Base-by-base conservation (phyloP, 345 rosid species). In the Brassica cretica region DNA sequence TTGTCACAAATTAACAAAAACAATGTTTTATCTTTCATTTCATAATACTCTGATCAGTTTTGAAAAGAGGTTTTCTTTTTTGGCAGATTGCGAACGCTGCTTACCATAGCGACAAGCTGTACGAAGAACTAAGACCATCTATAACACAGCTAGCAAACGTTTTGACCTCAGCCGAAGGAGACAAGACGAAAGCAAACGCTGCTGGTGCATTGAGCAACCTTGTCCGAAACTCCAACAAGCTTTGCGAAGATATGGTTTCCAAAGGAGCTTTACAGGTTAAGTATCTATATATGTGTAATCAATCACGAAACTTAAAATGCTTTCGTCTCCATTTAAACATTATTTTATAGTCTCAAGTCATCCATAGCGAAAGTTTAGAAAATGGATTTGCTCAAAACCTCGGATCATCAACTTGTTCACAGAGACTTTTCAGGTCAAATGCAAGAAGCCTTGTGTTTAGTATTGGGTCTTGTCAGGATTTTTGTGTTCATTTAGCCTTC, bases 131-230 rank as follows among this genome's bases (percentile, higher is more conserved):
- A 29, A 85, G 91, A 85, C 83, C 88, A 79, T 89, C 97, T 24
- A 94, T 92, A 81, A 93, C 96, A 73, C 93, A 87, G 70, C 81
- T 94, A 33, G 89, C 91, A 67, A 88, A 87, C 37, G 80, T 94
- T 69, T 78, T 94, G 80, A 83, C 91, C 74, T 85, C 96, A n/a
- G 85, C 85, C 2, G 96, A 91, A 79, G 99, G 89, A 84, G 97
- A 92, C 86, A 94, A 94, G 85, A 94, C 98, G 24, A 95, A 89
- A 83, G 98, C 93, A 73, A 95, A 93, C 82, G 98, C 98, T 67
- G 99, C 98, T 3, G 99, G 98, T 70, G 99, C 97, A 24, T 75
- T 95, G 39, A 93, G 97, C 80, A 95, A 95, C 85, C 98, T 95
- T 27, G 98, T 93, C 30, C 94, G 98, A 66, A 94, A 94, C 81